A percentile compares a stretch with the other conserved stretches of the same genome.
phyloP scores from a whole-genome alignment of 2,329 filamentous ascomycete species.

The Penicillium expansum region DNA sequence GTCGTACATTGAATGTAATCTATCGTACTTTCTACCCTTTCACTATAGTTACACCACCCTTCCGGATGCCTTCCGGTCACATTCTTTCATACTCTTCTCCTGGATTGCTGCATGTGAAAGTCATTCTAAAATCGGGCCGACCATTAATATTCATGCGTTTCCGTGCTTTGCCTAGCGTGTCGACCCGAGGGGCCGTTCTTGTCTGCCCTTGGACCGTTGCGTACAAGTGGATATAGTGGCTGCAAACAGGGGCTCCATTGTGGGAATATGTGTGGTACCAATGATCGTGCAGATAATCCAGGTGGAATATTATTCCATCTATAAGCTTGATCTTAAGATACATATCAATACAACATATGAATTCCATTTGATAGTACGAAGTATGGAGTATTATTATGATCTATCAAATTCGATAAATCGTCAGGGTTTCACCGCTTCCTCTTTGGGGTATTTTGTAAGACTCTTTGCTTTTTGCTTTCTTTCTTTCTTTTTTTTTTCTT shows the following conservation, averaged over 20 bases:
- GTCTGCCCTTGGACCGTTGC: slow-evolving; percentile 5
- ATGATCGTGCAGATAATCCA: neutral
- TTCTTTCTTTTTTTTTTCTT: neutral
- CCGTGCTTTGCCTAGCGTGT: slow-evolving; percentile 7
- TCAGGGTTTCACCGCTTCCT: neutral
- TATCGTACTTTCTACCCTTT: neutral
- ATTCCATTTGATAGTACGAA: no score
- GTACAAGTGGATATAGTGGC: slow-evolving; percentile 4
- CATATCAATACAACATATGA: neutral
- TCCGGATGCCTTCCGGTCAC: slow-evolving; percentile 6
- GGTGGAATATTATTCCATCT: neutral
- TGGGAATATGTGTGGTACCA: neutral
- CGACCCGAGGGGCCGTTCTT: slow-evolving; percentile 7
- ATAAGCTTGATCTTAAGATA: neutral
- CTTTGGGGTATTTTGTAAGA: neutral
- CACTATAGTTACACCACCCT: slow-evolving; percentile 4
- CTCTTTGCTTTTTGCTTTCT: neutral
- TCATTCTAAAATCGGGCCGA: slow-evolving; percentile 11
- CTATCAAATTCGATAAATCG: slow-evolving; percentile 6
- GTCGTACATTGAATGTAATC: neutral
- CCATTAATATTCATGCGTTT: neutral
- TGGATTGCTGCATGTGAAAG: slow-evolving; percentile 9
- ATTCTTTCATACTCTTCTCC: slow-evolving; percentile 1
- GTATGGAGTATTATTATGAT: no score
- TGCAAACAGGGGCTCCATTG: slow-evolving; percentile 11